Evolutionary conservation across 1,139 yeast species (phyloP).

Genomic region (Geotrichum bryndzae): DNA sequence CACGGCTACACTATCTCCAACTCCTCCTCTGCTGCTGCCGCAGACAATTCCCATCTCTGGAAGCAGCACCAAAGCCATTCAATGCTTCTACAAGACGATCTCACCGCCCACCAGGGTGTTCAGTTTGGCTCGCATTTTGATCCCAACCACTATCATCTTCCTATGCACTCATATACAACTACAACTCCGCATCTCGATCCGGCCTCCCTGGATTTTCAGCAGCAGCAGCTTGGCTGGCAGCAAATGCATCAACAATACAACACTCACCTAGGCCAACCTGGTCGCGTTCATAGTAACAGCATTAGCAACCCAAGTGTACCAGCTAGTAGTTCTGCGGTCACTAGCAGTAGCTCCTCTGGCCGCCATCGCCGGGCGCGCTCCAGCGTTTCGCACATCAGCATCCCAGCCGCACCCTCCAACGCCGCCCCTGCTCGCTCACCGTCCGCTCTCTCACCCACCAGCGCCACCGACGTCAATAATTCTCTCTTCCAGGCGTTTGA

Average conservation of each 20-base stretch:
- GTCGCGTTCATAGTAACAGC: not conserved
- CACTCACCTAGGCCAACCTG: not conserved
- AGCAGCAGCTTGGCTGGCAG: slow-evolving; percentile 7
- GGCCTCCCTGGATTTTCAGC: slow-evolving; percentile 2
- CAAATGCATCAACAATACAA: slow-evolving; percentile 1
- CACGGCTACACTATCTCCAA: slow-evolving; percentile 2
- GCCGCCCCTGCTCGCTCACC: not conserved
- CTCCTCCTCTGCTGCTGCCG: slow-evolving; percentile 3
- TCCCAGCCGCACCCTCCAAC: slow-evolving; percentile 5
- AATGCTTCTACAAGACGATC: not conserved
- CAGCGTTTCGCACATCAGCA: slow-evolving; percentile 1
- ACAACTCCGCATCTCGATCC: slow-evolving; percentile 2
- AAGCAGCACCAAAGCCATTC: not conserved
- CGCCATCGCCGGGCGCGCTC: slow-evolving; percentile 2
- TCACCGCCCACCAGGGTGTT: not conserved
- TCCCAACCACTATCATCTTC: not conserved
- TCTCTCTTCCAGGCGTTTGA: slow-evolving; percentile 15
- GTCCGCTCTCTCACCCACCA: not conserved
- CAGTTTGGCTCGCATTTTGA: not conserved
- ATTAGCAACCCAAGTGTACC: not conserved
- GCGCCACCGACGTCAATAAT: slow-evolving; percentile 4
- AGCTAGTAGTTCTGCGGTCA: not conserved
- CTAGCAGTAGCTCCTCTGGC: not conserved
- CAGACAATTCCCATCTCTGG: slow-evolving; percentile 4
- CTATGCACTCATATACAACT: not conserved